These are phyloP conservation scores for Pseudofabraea citricarpa DNA, from an alignment of 2,329 filamentous ascomycete species.

Conservation along the genomic window DNA sequence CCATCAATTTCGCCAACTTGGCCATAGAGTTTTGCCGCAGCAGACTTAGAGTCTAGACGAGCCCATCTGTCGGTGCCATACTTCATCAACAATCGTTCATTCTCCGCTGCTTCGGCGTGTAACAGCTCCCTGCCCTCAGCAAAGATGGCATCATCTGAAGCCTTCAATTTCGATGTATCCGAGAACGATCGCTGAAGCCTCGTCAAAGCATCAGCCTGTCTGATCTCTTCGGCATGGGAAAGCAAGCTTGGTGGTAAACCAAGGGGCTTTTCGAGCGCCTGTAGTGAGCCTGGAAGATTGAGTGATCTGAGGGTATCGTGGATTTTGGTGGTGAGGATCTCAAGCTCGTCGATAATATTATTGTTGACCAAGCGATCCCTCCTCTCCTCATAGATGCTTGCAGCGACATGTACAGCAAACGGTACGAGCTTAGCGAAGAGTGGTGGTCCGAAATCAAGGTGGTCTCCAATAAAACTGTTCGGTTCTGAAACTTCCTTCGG, in stretches of 20 bases:
- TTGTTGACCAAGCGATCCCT: constrained; percentile 87
- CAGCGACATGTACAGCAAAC: constrained; percentile 90
- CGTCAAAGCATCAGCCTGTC: constrained; percentile 82
- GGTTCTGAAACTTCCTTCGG: constrained; percentile 81
- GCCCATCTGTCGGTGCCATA: constrained; percentile 87
- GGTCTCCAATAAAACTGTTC: constrained; percentile 73
- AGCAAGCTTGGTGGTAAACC: constrained; percentile 80
- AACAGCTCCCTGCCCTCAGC: constrained; percentile 78
- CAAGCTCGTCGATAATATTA: constrained; percentile 78
- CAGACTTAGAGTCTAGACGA: constrained; percentile 63
- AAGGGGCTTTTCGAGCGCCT: constrained; percentile 90
- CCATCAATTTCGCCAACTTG: constrained; percentile 67
- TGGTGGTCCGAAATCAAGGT: constrained; percentile 74
- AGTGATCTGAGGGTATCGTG: constrained; percentile 76
- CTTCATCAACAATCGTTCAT: constrained; percentile 67
- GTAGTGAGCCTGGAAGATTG: constrained; percentile 85
- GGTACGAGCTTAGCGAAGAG: constrained; percentile 90
- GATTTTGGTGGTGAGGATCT: constrained; percentile 72
- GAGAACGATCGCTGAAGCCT: constrained; percentile 74
- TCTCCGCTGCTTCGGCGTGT: constrained; percentile 76
- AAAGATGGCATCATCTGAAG: constrained; percentile 71
- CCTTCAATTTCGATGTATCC: constrained; percentile 86
- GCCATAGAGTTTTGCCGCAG: constrained; percentile 42
- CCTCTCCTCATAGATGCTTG: constrained; percentile 90
- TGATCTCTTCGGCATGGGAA: constrained; percentile 89